These are phyloP conservation scores for Pseudozyma hubeiensis DNA, from an alignment of 1,284 basidiomycete genomes.

Conservation along the genomic window DNA sequence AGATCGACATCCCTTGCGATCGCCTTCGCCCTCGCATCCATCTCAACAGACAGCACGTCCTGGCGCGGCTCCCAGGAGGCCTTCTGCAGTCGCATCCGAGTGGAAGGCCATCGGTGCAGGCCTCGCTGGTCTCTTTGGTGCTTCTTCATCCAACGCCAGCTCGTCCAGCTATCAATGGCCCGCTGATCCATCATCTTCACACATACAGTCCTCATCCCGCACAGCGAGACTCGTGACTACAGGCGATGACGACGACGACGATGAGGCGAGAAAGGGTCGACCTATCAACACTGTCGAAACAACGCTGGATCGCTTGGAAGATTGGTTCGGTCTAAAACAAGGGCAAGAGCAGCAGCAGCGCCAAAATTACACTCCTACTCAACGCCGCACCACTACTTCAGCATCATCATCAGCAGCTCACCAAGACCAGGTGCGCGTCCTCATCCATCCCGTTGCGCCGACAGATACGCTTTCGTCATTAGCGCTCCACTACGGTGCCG, in stretches of 20 bases:
- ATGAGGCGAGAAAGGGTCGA: slow-evolving; percentile 26
- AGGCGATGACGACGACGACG: slow-evolving; percentile 9
- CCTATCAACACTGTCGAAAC: slow-evolving; percentile 34
- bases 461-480: slow-evolving; percentile 60
- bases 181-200: slow-evolving; percentile 32
- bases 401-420: not conserved
- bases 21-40: slow-evolving; percentile 29
- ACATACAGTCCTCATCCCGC: slow-evolving; percentile 9
- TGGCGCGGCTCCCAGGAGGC: slow-evolving; percentile 7
- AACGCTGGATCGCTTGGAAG: slow-evolving; percentile 54
- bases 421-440: slow-evolving; percentile 40
- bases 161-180: slow-evolving; percentile 37
- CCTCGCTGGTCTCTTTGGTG: slow-evolving; percentile 41
- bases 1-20: slow-evolving; percentile 44
- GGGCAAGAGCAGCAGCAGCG: slow-evolving; percentile 18
- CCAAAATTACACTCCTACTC: not conserved
- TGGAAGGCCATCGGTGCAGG: slow-evolving; percentile 48
- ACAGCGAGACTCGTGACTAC: slow-evolving; percentile 1
- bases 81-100: slow-evolving; percentile 41
- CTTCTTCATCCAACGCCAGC: slow-evolving; percentile 7
- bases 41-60: slow-evolving; percentile 11
- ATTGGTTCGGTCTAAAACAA: slow-evolving; percentile 58
- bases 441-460: slow-evolving; percentile 62
- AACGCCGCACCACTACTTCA: not conserved
- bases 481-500: slow-evolving; percentile 65